Evolutionary conservation across 768 basidiomycete genomes (phyloP), one percentile per base, ranked within the genome.

Genomic region (Podaxis sp.): DNA sequence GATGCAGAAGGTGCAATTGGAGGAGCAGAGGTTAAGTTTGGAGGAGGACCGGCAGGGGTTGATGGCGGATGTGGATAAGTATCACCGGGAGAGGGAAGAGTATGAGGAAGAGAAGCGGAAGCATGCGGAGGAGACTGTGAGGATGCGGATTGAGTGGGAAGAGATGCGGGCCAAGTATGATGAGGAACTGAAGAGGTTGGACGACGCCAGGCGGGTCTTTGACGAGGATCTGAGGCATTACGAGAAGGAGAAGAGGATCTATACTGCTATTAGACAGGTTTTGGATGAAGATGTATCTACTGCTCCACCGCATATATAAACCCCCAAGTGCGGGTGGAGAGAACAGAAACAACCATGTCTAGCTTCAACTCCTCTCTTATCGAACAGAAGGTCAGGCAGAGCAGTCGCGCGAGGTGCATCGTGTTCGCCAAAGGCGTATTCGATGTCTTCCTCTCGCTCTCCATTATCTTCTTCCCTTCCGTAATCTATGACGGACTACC

Each of bases 381-480:
- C 3, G 17, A 53, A 41, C 24, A 60, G 37, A 46, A 19, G 9
- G 27, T 22, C 11, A 52, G 61, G 1, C 63, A 63, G 27, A 62
- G 61, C 4, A 40, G 55, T 0, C 53, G 57, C 5, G 68, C 67
- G 1, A 55, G 65, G 24, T 53, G 61, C 24, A 52, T 69, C 15
- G 69, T 69, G 6, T 61, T 72, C 19, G 58, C 60, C 2, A 70
- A 72, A 40, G 71, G 71, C 13, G 19, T 68, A 7, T 65, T 69
- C 38, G 68, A 72, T 51, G 57, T 69, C 19, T 57, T 68, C 9
- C 33, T 72, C 5, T 59, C 68, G 1, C 47, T 69, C 1, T 68
- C 68, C 3, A 64, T 70, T 2, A 46, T 72, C 4, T 68, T 69
- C 53, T 59, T 68, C 46, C 70, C 72, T 22, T 58, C 63, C 9